These are phyloP conservation scores for Coemansia sp. DNA, from an alignment of 192 early-diverging fungal species.

Conservation along the genomic window DNA sequence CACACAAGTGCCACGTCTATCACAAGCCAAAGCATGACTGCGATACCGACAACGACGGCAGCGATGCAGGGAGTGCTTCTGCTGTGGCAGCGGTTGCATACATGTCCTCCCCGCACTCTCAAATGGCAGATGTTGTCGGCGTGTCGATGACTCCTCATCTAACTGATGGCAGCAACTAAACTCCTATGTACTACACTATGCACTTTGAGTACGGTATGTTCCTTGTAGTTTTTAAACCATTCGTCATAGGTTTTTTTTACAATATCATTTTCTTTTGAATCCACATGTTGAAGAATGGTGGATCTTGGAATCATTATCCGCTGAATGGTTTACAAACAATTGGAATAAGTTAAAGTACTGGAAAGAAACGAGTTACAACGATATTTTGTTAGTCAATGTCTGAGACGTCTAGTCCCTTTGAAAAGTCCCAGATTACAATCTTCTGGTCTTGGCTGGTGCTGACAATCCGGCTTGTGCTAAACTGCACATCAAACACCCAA, in stretches of 20 bases:
- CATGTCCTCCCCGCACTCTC: conserved; percentile 1
- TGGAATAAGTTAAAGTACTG: not conserved
- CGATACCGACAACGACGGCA: conserved; percentile 18
- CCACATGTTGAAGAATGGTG: not conserved
- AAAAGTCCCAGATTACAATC: conserved; percentile 60
- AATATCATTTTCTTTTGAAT: not conserved
- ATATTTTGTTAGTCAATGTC: conserved; percentile 26
- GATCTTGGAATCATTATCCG: not conserved
- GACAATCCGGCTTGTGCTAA: conserved; percentile 79
- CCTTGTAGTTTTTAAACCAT: not conserved
- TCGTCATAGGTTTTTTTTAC: not conserved
- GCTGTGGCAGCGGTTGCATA: not conserved
- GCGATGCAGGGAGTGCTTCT: not conserved
- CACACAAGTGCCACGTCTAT: conserved; percentile 83
- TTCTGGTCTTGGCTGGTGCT: conserved; percentile 69
- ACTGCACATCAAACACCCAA: conserved; percentile 98
- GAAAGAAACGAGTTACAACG: not conserved
- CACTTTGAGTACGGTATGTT: not conserved
- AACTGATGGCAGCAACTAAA: not conserved
- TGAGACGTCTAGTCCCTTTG: conserved; percentile 45
- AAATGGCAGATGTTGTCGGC: not conserved
- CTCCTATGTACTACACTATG: not conserved
- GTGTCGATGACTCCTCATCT: conserved; percentile 8
- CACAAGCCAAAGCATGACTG: conserved; percentile 66
- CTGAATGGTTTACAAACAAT: not conserved